Evolutionary conservation across 768 basidiomycete species (phyloP).

Genomic region (Aureoboletus auriporus): DNA sequence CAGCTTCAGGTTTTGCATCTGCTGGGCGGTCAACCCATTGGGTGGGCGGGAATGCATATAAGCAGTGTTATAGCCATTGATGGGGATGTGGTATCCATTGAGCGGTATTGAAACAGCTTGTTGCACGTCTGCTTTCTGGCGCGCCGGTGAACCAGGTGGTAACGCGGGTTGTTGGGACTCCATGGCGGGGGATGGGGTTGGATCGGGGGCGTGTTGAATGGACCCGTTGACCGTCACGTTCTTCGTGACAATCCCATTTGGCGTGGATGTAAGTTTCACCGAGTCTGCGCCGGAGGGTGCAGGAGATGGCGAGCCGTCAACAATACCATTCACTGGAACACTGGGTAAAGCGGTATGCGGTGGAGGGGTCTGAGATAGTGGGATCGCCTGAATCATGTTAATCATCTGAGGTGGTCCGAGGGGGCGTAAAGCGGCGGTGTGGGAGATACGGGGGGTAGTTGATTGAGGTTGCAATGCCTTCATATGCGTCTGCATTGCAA

Average conservation of each 20-base stretch:
- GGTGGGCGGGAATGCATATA: slow-evolving; percentile 35
- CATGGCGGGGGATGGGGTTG: slow-evolving; percentile 3
- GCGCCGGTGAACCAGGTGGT: slow-evolving; percentile 35
- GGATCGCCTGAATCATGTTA: slow-evolving; percentile 29
- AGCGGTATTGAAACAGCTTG: slow-evolving; percentile 37
- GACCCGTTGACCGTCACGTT: slow-evolving; percentile 28
- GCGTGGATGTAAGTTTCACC: slow-evolving; percentile 13
- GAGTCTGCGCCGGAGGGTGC: slow-evolving; percentile 41
- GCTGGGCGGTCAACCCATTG: slow-evolving; percentile 48
- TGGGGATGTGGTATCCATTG: slow-evolving; percentile 48
- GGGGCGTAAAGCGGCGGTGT: slow-evolving; percentile 35
- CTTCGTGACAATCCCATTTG: slow-evolving; percentile 23
- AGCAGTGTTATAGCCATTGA: slow-evolving; percentile 36
- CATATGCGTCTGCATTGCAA: slow-evolving; percentile 57
- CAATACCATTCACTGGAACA: slow-evolving; percentile 32
- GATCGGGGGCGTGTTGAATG: slow-evolving; percentile 22
- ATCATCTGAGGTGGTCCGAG: slow-evolving; percentile 36
- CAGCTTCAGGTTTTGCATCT: slow-evolving; percentile 57
- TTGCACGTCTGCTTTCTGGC: slow-evolving; percentile 48
- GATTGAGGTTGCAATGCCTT: slow-evolving; percentile 57
- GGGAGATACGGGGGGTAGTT: slow-evolving; percentile 49
- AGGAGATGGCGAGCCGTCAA: slow-evolving; percentile 31
- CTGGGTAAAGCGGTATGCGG: slow-evolving; percentile 26
- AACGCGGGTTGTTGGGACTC: slow-evolving; percentile 23
- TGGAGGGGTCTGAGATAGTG: slow-evolving; percentile 32